Evolutionary conservation across 306 rosid species (phyloP), one percentile per base, ranked within the genome.

Genomic region (Vicia faba): DNA sequence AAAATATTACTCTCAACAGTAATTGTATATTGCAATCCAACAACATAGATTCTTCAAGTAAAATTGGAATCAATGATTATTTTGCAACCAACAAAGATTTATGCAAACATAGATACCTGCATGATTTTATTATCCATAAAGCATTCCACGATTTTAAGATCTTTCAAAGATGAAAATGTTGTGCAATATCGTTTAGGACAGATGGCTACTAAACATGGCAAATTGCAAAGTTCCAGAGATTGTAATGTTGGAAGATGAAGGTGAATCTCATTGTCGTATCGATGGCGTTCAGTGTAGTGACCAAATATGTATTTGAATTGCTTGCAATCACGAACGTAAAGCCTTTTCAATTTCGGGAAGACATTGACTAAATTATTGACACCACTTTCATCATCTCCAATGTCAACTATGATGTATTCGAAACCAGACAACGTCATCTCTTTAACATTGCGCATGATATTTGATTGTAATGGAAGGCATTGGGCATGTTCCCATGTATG

Each of bases 241-340:
- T 7, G 2, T 43, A 69, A 40, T 5, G 8, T 8, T 2, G 65
- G 56, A 8, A 69, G 43, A 41, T 15, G 23, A 43, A 69, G 63
- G 7, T 39, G 53, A 53, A 39, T 15, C 8, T 38, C 43, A 1
- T 0, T 41, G 4, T 14, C 4, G 10, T 23, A 29, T 49, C 11
- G 35, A 18, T 48, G 5, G 5, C 20, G 40, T 51, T 4, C 5
- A 36, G 35, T 25, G 15, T 38, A 23, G 1, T 13, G 15, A 2
- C 39, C 72, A 50, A 68, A 11, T 40, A 68, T 39, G 41, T 68
- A 68, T 51, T 50, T 33, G 15, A 68, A 68, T 18, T 36, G 3
- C 23, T 0, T 1, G 8, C 70, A 46, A 15, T 5, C 0, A 0
- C 1, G 0, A 1, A 46, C 44, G 0, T 0, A 0, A 11, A 65